phyloP scores from a whole-genome alignment of 148 eudicot genomes.

The Simmondsia chinensis region DNA sequence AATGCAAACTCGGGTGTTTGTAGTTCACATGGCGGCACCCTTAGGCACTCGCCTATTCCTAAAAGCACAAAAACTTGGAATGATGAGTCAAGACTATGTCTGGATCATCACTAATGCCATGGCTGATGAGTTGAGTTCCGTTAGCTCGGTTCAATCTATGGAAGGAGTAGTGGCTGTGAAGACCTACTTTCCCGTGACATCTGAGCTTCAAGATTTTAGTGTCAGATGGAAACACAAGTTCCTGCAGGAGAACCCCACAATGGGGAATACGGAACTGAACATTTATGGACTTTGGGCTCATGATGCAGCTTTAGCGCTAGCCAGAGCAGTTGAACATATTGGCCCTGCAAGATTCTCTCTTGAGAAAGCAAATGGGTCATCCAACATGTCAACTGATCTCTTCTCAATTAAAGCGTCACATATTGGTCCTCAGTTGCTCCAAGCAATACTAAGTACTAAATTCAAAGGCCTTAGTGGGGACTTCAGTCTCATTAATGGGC shows the following conservation, averaged over 20 bases:
- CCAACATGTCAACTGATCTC: slow-evolving; percentile 24
- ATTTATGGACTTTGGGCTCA: slow-evolving; percentile 55
- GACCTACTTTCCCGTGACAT: slow-evolving; percentile 31
- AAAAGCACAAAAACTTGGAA: slow-evolving; percentile 36
- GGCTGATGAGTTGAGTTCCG: slow-evolving; percentile 27
- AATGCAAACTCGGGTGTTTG: slow-evolving; percentile 52
- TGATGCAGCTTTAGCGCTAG: slow-evolving; percentile 43
- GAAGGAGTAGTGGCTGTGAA: slow-evolving; percentile 60
- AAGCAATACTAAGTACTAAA: slow-evolving; percentile 15
- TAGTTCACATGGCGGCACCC: slow-evolving; percentile 44
- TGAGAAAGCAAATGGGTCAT: slow-evolving; percentile 2
- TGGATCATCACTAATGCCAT: slow-evolving; percentile 58
- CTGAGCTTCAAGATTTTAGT: slow-evolving; percentile 17
- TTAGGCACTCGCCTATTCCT: slow-evolving; percentile 42
- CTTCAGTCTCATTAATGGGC: slow-evolving; percentile 31
- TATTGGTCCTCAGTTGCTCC: slow-evolving; percentile 31
- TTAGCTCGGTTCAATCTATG: slow-evolving; percentile 38
- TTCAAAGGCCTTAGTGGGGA: slow-evolving; percentile 57
- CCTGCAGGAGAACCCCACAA: slow-evolving; percentile 27
- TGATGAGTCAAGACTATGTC: slow-evolving; percentile 60
- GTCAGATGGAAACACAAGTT: slow-evolving; percentile 34
- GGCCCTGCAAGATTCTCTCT: slow-evolving; percentile 9
- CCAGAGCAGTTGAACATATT: slow-evolving; percentile 38
- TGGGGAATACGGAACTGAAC: slow-evolving; percentile 16
- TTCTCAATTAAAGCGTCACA: slow-evolving; percentile 32